A percentile compares a stretch with the other conserved stretches of the same genome.
phyloP scores from a whole-genome alignment of 1,139 yeast genomes.

The Suhomyces wounanorum region DNA sequence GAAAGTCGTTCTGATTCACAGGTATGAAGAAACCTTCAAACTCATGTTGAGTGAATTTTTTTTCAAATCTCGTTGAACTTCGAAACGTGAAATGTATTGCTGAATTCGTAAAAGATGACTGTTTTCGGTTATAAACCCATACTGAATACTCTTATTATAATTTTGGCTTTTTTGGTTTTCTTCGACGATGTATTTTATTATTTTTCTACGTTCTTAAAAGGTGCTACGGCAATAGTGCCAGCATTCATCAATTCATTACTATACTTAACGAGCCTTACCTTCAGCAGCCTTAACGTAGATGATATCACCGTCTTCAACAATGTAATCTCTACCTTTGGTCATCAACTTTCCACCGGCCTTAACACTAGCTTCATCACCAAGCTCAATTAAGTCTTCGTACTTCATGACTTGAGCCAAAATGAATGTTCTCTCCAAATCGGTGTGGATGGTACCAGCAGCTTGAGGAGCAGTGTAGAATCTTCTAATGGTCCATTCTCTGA shows the following conservation, averaged over 20 bases:
- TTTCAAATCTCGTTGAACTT: no score
- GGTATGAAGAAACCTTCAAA: no score
- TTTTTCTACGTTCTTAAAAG: neutral
- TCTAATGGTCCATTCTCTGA: constrained; percentile 89
- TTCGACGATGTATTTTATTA: no score
- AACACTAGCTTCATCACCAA: constrained; percentile 80
- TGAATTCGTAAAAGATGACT: no score
- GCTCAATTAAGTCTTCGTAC: constrained; percentile 65
- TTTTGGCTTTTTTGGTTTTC: no score
- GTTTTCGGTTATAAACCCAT: no score
- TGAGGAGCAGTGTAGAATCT: constrained; percentile 83
- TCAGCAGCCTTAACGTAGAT: constrained; percentile 96
- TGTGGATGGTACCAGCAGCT: constrained; percentile 87
- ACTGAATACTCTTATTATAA: no score
- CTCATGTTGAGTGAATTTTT: no score
- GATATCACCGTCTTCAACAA: constrained; percentile 83
- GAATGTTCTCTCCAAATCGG: constrained; percentile 55
- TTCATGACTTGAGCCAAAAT: constrained; percentile 51
- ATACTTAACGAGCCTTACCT: constrained; percentile 67
- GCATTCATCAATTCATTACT: constrained; percentile 6
- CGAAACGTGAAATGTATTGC: no score
- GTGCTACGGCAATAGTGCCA: neutral
- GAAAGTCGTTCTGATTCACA: no score
- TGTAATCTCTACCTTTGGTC: constrained; percentile 96
- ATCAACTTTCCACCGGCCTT: constrained; percentile 91